Evolutionary conservation across 805 yeast genomes (phyloP).

Genomic region (Candida pseudoglaebosa): DNA sequence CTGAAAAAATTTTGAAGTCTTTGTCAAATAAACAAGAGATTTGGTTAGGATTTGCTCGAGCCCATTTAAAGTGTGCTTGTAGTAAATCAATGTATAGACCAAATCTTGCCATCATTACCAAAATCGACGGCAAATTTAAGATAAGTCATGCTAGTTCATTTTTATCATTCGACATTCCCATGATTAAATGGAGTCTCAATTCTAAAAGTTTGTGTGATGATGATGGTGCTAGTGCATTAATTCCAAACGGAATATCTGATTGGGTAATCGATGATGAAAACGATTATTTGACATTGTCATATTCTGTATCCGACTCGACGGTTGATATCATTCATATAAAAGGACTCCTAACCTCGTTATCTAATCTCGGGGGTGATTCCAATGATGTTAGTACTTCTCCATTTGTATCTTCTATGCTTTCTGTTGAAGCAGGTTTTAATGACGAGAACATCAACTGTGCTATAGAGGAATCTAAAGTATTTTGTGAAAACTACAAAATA

Average conservation of each 20-base stretch:
- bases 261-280: slow-evolving; percentile 18
- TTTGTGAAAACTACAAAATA: slow-evolving; percentile 26
- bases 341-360: slow-evolving; percentile 22
- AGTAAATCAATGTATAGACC: slow-evolving; percentile 38
- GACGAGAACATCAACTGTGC: slow-evolving; percentile 29
- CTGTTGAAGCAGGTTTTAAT: slow-evolving; percentile 15
- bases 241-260: slow-evolving; percentile 33
- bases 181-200: slow-evolving; percentile 24
- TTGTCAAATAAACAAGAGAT: slow-evolving; percentile 27
- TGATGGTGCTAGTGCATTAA: slow-evolving; percentile 24
- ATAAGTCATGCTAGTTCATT: slow-evolving; percentile 29
- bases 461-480: slow-evolving; percentile 18
- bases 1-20: slow-evolving; percentile 7
- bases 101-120: slow-evolving; percentile 28
- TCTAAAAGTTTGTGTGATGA: slow-evolving; percentile 18
- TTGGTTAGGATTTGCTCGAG: slow-evolving; percentile 39
- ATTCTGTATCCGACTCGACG: slow-evolving; percentile 35
- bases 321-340: slow-evolving; percentile 31
- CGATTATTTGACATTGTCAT: slow-evolving; percentile 30
- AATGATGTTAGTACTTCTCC: slow-evolving; percentile 4
- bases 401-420: slow-evolving; percentile 5
- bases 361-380: slow-evolving; percentile 6
- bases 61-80: slow-evolving; percentile 40
- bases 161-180: slow-evolving; percentile 25
- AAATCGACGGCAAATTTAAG: slow-evolving; percentile 16